phyloP scores from a whole-genome alignment of 352 stramenopile species.

The Chloridella minuta region DNA sequence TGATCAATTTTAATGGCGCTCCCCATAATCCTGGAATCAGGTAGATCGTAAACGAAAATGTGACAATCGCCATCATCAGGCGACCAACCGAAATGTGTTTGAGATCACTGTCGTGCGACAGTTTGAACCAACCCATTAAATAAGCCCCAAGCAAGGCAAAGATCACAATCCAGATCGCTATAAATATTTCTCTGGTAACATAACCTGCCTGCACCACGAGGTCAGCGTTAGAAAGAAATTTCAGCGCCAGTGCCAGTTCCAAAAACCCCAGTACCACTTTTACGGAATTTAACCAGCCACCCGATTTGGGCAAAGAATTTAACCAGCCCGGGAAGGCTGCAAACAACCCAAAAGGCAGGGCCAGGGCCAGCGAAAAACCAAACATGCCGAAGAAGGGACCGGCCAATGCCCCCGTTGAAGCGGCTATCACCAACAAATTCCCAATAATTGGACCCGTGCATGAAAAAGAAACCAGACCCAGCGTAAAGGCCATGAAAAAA shows the following conservation, averaged over 20 bases:
- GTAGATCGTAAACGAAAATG: not conserved
- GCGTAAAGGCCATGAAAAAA: not conserved
- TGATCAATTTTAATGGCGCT: not conserved
- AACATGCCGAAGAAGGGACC: not conserved
- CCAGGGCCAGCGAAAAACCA: not conserved
- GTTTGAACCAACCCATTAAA: not conserved
- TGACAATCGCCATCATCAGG: not conserved
- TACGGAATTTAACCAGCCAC: not conserved
- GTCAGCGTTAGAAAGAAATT: not conserved
- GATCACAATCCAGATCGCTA: not conserved
- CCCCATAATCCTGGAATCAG: not conserved
- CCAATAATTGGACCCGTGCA: not conserved
- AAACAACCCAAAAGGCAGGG: not conserved
- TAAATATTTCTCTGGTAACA: conserved; percentile 3
- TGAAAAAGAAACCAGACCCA: not conserved
- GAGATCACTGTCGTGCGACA: not conserved
- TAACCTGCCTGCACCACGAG: not conserved
- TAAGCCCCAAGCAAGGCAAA: not conserved
- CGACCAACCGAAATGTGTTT: not conserved
- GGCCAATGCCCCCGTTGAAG: not conserved
- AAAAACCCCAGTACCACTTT: not conserved
- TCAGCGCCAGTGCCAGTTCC: not conserved
- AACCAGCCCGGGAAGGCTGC: not conserved
- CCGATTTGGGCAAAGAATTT: not conserved
- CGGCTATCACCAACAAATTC: not conserved